Base-by-base conservation (phyloP, 257 asterid genomes). In the Salvia splendens region DNA sequence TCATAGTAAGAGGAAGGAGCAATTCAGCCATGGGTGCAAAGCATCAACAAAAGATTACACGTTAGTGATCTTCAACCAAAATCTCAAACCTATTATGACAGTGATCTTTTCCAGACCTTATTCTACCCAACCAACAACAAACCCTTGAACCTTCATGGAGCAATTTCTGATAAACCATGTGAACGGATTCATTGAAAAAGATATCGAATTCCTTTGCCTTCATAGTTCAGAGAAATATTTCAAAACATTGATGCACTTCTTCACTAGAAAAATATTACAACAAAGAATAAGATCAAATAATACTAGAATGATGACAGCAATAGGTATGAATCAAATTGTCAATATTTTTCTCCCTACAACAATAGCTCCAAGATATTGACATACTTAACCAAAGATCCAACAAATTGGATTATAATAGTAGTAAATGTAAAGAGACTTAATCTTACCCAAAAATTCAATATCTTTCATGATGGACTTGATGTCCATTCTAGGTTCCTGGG, bases 391-490 rank as follows among this genome's bases (percentile, higher is more conserved):
- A 68, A 51, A 51, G 12, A 59, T 52, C 0, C 4, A 12, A 59
- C 8, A 45, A 47, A 43, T 24, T 28, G 38, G 12, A 33, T 1
- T 32, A 12, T 6, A 24, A 24, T 2, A 5, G 59, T 48, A 54
- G 38, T 17, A 30, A 5, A 38, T 53, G 35, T 45, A 35, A n/a
- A 54, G 30, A 35, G 36, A 51, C 38, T n/a, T 40, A 6, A 40
- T 40, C 40, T 48, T 81, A 85, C 95, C 92, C 67, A 85, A 47
- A 73, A 71, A 78, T 67, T 87, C 82, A 16, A 83, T 82, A 65
- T 87, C 95, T 76, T 84, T 87, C 65, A 82, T 53, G 43, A 83
- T 87, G 48, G 89, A 81, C 77, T 65, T 76, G 76, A 89, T 75
- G 66, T 85, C 85, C 78, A 83, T 70, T 77, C 15, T 76, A 4